Conservation (phyloP, 768 basidiomycete species). For the Neoboletus subvelutipes region DNA sequence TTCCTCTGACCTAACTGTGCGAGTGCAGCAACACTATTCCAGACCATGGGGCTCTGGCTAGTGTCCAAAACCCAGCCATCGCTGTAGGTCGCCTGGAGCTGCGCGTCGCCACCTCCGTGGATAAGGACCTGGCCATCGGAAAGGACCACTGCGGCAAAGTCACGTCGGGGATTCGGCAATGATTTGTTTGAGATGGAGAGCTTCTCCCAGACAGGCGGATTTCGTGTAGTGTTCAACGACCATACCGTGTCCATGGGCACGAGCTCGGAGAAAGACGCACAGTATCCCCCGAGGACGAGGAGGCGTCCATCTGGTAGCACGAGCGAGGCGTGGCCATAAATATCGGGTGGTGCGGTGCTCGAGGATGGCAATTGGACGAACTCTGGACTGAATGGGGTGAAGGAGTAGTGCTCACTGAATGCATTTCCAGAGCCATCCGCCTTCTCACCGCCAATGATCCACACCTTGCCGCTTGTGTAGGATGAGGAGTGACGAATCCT, state of each 20-base stretch:
- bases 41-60: slow-evolving; percentile 52
- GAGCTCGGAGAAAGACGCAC: slow-evolving; percentile 44
- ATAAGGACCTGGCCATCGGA: slow-evolving; percentile 60
- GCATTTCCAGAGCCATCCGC: slow-evolving; percentile 73
- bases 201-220: slow-evolving; percentile 49
- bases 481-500: slow-evolving; percentile 75
- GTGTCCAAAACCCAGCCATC: slow-evolving; percentile 76
- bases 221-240: slow-evolving; percentile 56
- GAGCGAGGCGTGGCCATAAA: slow-evolving; percentile 72
- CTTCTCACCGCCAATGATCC: slow-evolving; percentile 76
- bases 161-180: slow-evolving; percentile 59
- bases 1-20: slow-evolving; percentile 59
- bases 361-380: slow-evolving; percentile 58
- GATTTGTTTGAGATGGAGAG: slow-evolving; percentile 38
- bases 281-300: slow-evolving; percentile 74
- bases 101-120: slow-evolving; percentile 73
- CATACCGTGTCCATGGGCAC: slow-evolving; percentile 61
- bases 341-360: slow-evolving; percentile 55
- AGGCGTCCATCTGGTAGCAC: slow-evolving; percentile 69
- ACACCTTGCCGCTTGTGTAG: slow-evolving; percentile 52
- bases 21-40: slow-evolving; percentile 53
- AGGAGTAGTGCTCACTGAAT: slow-evolving; percentile 65
- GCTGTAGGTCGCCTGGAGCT: slow-evolving; percentile 48
- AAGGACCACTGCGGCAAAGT: slow-evolving; percentile 56
- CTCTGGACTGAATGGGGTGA: slow-evolving; percentile 45